Conservation (phyloP, 1,284 basidiomycete genomes). For the Kwoniella shivajii region DNA sequence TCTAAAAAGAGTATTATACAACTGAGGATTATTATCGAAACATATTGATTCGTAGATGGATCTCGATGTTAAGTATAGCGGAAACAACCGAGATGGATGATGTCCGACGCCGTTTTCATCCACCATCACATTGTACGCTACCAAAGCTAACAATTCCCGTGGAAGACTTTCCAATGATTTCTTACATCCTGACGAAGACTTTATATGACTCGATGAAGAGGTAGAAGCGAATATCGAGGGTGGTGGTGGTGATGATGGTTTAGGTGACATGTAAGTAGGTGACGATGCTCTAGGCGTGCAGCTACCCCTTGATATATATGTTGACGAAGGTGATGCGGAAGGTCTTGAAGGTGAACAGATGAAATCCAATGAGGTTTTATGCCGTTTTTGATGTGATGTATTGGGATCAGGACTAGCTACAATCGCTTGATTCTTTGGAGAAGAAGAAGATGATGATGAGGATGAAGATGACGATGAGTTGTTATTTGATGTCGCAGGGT, state of each 20-base stretch:
- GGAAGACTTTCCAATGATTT: slow-evolving; percentile 26
- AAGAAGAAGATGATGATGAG: not conserved
- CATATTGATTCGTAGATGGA: slow-evolving; percentile 44
- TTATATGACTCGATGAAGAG: not conserved
- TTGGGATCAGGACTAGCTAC: not conserved
- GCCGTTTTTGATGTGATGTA: not conserved
- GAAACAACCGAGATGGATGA: slow-evolving; percentile 34
- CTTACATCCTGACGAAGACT: too few species aligned
- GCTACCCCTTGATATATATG: slow-evolving; percentile 5
- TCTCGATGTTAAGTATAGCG: slow-evolving; percentile 40
- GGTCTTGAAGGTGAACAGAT: slow-evolving; percentile 30
- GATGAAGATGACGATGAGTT: not conserved
- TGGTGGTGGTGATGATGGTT: slow-evolving; percentile 4
- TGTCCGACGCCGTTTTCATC: slow-evolving; percentile 20
- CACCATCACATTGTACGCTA: slow-evolving; percentile 39
- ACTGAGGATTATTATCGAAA: slow-evolving; percentile 50
- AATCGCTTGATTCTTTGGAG: not conserved
- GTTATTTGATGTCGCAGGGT: not conserved
- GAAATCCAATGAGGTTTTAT: slow-evolving; percentile 41
- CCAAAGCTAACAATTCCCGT: slow-evolving; percentile 27
- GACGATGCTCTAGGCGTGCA: not conserved
- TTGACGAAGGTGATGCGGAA: slow-evolving; percentile 10
- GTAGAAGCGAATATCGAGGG: not conserved
- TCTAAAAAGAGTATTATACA: slow-evolving; percentile 53
- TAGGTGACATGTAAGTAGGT: slow-evolving; percentile 2